Percentiles rank a stretch among this genome's conserved stretches.
Conservation (phyloP, 1,139 yeast species). For the Ogataea hybrid region DNA sequence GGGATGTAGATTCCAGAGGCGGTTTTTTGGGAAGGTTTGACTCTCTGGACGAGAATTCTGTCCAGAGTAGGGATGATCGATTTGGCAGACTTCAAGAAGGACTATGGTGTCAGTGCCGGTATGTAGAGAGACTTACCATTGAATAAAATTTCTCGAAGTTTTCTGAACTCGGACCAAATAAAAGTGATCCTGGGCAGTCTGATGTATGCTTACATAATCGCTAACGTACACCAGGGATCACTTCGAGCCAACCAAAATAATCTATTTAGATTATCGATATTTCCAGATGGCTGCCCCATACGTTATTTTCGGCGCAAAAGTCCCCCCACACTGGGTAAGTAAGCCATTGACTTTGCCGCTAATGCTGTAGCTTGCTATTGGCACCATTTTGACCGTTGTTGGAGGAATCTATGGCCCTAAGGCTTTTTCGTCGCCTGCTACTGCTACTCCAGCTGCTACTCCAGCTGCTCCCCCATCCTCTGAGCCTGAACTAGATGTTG, state of each 20-base stretch:
- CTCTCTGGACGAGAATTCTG: conserved; percentile 77
- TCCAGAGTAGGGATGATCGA: conserved; percentile 89
- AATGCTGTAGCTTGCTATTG: conserved; percentile 35
- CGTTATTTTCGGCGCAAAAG: conserved; percentile 60
- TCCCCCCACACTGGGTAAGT: conserved; percentile 64
- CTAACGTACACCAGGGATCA: neutral
- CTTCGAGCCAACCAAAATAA: conserved; percentile 9
- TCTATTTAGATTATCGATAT: conserved; percentile 10
- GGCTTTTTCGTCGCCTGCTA: conserved; percentile 39
- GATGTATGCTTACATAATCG: neutral
- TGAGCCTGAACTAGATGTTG: conserved; percentile 58
- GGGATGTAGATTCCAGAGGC: conserved; percentile 95
- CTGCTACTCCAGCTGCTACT: conserved; percentile 44
- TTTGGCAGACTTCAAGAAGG: conserved; percentile 76
- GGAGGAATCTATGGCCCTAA: conserved; percentile 35
- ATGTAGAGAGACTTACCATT: conserved; percentile 10
- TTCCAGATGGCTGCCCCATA: conserved; percentile 57
- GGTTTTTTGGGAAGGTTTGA: conserved; percentile 45
- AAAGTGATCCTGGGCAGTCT: neutral
- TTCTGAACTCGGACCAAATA: neutral
- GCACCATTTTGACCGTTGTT: conserved; percentile 36
- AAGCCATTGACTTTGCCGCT: neutral
- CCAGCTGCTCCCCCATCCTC: conserved; percentile 38
- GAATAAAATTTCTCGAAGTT: conserved; percentile 5
- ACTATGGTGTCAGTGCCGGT: conserved; percentile 14